phyloP scores from a whole-genome alignment of 768 basidiomycete species.

The Lactifluus pinguis region DNA sequence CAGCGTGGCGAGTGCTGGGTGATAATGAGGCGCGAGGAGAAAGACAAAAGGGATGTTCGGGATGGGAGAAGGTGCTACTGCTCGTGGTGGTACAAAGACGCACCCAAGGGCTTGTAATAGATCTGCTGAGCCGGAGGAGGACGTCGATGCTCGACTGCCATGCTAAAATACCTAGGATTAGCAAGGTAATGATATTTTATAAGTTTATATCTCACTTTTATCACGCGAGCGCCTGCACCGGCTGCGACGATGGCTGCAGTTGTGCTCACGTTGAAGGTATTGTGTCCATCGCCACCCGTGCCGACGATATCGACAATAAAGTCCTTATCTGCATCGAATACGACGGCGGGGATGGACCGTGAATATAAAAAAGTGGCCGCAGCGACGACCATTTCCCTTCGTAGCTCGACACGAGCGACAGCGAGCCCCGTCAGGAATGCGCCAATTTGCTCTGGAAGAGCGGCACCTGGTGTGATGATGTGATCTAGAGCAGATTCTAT shows the following conservation, averaged over 20 bases:
- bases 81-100: slow-evolving; percentile 57
- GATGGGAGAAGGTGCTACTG: slow-evolving; percentile 41
- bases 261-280: slow-evolving; percentile 96
- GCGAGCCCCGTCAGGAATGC: slow-evolving; percentile 86
- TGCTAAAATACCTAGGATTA: slow-evolving; percentile 44
- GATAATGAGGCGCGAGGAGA: slow-evolving; percentile 90
- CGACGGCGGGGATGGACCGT: slow-evolving; percentile 54
- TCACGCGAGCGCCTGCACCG: slow-evolving; percentile 86
- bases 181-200: slow-evolving; percentile 20
- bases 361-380: slow-evolving; percentile 67
- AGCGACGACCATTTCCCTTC: slow-evolving; percentile 68
- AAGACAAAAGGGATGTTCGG: slow-evolving; percentile 76
- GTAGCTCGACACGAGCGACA: slow-evolving; percentile 64
- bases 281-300: slow-evolving; percentile 91
- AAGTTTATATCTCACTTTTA: slow-evolving; percentile 50
- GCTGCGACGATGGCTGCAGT: slow-evolving; percentile 91
- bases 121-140: slow-evolving; percentile 90
- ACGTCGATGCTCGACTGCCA: slow-evolving; percentile 85
- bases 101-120: slow-evolving; percentile 80
- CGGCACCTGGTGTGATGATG: slow-evolving; percentile 54
- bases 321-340: slow-evolving; percentile 53
- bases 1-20: slow-evolving; percentile 74
- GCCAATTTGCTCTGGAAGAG: slow-evolving; percentile 70
- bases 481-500: slow-evolving; percentile 65
- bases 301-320: slow-evolving; percentile 77